phyloP scores from a whole-genome alignment of 148 eudicot species.

The Drosera capensis region DNA sequence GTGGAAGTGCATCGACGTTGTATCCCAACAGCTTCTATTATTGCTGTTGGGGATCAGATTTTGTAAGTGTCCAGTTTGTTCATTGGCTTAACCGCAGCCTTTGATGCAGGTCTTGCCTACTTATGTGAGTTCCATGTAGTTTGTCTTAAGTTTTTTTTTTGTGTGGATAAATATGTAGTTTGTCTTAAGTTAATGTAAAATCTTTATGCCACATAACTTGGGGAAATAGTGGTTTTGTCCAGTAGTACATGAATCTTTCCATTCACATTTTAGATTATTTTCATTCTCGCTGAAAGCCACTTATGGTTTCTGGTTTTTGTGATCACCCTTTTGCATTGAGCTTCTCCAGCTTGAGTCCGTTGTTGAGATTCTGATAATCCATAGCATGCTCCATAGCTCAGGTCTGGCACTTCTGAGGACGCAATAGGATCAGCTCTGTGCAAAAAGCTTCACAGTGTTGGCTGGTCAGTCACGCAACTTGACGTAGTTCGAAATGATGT shows the following conservation, averaged over 20 bases:
- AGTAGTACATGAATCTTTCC: no score
- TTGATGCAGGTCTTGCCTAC: neutral
- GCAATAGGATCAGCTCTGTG: slow-evolving; percentile 54
- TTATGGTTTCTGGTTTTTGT: neutral
- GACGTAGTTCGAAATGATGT: slow-evolving; percentile 69
- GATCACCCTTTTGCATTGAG: neutral
- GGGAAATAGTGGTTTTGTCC: no score
- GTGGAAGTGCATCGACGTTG: slow-evolving; percentile 18
- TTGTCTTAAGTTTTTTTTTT: no score
- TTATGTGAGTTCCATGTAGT: neutral
- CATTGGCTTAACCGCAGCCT: neutral
- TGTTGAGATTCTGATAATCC: slow-evolving; percentile 17
- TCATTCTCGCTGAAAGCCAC: no score
- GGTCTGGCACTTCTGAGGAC: slow-evolving; percentile 76
- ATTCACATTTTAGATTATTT: no score
- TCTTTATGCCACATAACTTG: no score
- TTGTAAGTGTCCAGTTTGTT: slow-evolving; percentile 43
- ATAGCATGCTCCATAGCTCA: slow-evolving; percentile 62
- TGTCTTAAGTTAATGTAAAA: no score
- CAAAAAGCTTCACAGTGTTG: slow-evolving; percentile 68
- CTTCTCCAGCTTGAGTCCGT: neutral
- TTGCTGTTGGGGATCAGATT: slow-evolving; percentile 90
- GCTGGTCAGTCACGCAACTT: slow-evolving; percentile 63
- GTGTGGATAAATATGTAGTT: no score
- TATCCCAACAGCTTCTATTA: slow-evolving; percentile 60